Percentiles rank a stretch among this genome's conserved stretches.
These are phyloP conservation scores for Endocladia muricata DNA, from an alignment of 31 red algal species.

Conservation along the genomic window DNA sequence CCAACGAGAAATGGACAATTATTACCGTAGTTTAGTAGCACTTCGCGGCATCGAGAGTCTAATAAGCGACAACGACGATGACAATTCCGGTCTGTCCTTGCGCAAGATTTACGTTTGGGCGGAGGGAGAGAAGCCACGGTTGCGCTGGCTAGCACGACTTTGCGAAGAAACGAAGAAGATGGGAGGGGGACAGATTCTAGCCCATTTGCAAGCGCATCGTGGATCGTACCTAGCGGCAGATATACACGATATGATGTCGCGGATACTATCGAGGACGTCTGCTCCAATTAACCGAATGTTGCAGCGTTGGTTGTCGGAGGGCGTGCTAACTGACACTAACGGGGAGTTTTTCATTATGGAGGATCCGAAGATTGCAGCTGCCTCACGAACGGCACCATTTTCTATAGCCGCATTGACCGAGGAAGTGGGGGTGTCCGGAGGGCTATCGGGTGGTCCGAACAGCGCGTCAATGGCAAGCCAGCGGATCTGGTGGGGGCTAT, in stretches of 20 bases:
- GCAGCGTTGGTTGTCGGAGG: constrained; percentile 77
- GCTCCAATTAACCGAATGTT: constrained; percentile 69
- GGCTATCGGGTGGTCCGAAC: constrained; percentile 70
- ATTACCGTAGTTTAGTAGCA: constrained; percentile 75
- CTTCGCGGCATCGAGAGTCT: constrained; percentile 42
- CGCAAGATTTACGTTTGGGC: constrained; percentile 81
- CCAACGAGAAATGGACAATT: constrained; percentile 79
- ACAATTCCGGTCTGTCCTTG: constrained; percentile 32
- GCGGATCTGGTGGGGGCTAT: constrained; percentile 81
- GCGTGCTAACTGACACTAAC: constrained; percentile 64
- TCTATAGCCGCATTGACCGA: constrained; percentile 40
- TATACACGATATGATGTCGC: constrained; percentile 68
- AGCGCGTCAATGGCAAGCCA: constrained; percentile 60
- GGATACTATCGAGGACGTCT: constrained; percentile 51
- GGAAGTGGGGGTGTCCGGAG: constrained; percentile 43
- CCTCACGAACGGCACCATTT: constrained; percentile 22
- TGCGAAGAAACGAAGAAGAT: constrained; percentile 66
- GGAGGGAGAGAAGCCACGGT: constrained; percentile 49
- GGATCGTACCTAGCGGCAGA: constrained; percentile 45
- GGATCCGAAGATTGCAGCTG: constrained; percentile 68
- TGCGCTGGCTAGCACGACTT: constrained; percentile 79
- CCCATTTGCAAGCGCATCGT: constrained; percentile 46
- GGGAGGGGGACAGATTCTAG: constrained; percentile 67
- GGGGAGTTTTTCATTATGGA: constrained; percentile 89
- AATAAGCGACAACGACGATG: not conserved